Percentiles rank a stretch among this genome's conserved stretches.
Conservation (phyloP, 2,329 filamentous ascomycete genomes). For the Chaetomiaceae sp. region DNA sequence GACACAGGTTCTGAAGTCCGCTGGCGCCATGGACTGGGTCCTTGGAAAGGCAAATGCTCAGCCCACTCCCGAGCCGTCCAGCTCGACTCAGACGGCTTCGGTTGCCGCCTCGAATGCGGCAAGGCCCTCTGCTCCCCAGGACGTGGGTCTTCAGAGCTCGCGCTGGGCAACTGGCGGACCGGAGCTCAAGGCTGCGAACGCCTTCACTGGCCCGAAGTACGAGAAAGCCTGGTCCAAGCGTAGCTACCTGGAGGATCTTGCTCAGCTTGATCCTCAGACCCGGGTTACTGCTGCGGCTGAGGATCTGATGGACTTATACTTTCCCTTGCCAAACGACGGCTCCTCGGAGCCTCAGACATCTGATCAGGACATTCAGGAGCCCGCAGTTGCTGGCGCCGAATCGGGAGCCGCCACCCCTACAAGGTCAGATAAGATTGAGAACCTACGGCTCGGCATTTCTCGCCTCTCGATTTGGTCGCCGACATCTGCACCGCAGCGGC, state of each 20-base stretch:
- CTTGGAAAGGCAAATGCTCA: neutral
- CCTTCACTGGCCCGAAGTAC: constrained; percentile 18
- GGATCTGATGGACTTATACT: constrained; percentile 12
- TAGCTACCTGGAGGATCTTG: constrained; percentile 12
- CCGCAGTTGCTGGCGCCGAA: too few species aligned
- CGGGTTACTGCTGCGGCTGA: constrained; percentile 1
- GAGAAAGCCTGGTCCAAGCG: constrained; percentile 15
- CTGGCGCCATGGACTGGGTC: constrained; percentile 12
- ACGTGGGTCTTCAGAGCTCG: constrained; percentile 12
- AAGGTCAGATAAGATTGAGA: constrained; percentile 1
- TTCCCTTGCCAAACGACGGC: neutral
- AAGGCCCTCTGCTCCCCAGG: neutral
- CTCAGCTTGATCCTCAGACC: constrained; percentile 10
- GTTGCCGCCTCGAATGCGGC: neutral
- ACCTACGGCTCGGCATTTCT: constrained; percentile 1
- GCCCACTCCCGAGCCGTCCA: neutral
- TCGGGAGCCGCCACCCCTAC: neutral
- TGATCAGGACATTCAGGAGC: neutral
- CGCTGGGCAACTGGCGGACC: constrained; percentile 11
- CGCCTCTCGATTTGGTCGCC: constrained; percentile 5
- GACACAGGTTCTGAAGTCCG: neutral
- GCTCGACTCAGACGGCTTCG: too few species aligned
- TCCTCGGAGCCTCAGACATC: neutral
- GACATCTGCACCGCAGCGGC: neutral
- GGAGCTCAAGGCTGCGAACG: constrained; percentile 4